Evolutionary conservation across 2,329 filamentous ascomycete genomes (phyloP).

Genomic region (Diplodia intermedia): DNA sequence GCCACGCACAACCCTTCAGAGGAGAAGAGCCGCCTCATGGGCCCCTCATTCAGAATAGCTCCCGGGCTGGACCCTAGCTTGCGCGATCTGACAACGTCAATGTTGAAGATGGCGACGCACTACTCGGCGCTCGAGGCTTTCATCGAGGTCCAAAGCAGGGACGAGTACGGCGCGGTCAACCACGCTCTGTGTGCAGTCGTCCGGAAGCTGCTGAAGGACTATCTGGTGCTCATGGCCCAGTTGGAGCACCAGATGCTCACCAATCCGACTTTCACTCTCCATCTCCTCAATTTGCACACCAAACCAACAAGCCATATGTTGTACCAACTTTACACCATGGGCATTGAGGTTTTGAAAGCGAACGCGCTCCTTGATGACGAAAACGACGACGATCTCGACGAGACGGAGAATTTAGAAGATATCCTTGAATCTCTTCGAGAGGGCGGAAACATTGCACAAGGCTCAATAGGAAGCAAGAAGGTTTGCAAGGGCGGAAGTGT

Average conservation of each 20-base stretch:
- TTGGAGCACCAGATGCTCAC: slow-evolving; percentile 92
- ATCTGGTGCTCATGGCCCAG: slow-evolving; percentile 89
- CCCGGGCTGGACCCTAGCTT: slow-evolving; percentile 89
- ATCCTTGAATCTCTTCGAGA: slow-evolving; percentile 89
- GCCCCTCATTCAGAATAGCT: slow-evolving; percentile 79
- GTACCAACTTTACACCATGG: slow-evolving; percentile 84
- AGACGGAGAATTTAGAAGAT: slow-evolving; percentile 86
- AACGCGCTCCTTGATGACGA: slow-evolving; percentile 86
- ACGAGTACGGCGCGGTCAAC: slow-evolving; percentile 93
- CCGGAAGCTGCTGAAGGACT: slow-evolving; percentile 89
- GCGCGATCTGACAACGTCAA: slow-evolving; percentile 82
- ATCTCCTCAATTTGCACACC: slow-evolving; percentile 90
- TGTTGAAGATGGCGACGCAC: slow-evolving; percentile 93
- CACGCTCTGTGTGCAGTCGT: slow-evolving; percentile 96
- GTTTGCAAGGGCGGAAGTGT: slow-evolving; percentile 97
- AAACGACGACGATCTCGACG: slow-evolving; percentile 69
- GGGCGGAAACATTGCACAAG: slow-evolving; percentile 79
- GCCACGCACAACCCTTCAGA: slow-evolving; percentile 81
- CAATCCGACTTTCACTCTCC: slow-evolving; percentile 86
- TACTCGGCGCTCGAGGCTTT: slow-evolving; percentile 91
- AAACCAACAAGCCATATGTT: slow-evolving; percentile 91
- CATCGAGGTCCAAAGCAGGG: slow-evolving; percentile 89
- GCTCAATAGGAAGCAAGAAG: slow-evolving; percentile 83
- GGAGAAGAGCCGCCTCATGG: slow-evolving; percentile 85
- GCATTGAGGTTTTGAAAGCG: slow-evolving; percentile 77